Conservation (phyloP, 2,329 filamentous ascomycete species). For the Colletotrichum orbiculare region DNA sequence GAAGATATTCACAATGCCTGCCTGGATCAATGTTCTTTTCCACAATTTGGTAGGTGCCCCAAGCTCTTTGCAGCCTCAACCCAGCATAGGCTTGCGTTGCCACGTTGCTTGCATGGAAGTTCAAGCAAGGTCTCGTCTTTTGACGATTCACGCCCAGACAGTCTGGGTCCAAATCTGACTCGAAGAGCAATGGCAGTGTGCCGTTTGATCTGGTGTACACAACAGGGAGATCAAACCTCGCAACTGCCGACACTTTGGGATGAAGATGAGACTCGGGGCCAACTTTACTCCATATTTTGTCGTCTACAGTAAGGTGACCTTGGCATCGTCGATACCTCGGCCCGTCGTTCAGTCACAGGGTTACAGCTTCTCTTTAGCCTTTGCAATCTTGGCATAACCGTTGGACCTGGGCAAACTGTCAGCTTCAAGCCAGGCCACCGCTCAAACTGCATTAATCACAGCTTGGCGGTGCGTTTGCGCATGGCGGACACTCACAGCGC, state of each 20-base stretch:
- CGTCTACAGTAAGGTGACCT: no score
- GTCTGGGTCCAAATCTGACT: slow-evolving; percentile 5
- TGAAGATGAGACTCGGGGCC: slow-evolving; percentile 17
- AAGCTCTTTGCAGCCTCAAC: no score
- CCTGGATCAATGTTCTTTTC: no score
- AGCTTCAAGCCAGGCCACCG: slow-evolving; percentile 37
- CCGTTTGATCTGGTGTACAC: background rate
- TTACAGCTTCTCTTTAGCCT: slow-evolving; percentile 44
- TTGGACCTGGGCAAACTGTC: slow-evolving; percentile 40
- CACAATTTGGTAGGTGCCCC: no score
- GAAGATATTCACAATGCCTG: no score
- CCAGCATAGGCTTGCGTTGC: no score
- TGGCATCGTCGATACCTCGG: background rate
- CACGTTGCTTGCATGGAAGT: background rate
- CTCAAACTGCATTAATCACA: slow-evolving; percentile 26
- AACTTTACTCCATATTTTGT: slow-evolving; percentile 5
- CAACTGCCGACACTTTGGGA: slow-evolving; percentile 13
- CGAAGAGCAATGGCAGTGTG: background rate
- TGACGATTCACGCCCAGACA: background rate
- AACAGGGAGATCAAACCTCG: slow-evolving; percentile 4
- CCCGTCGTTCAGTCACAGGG: background rate
- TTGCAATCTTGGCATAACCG: slow-evolving; percentile 46
- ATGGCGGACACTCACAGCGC: slow-evolving; percentile 42
- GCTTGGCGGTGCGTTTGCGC: background rate
- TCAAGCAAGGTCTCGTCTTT: background rate